Evolutionary conservation across 331 rosid genomes (phyloP).

Genomic region (Saraca asoca): DNA sequence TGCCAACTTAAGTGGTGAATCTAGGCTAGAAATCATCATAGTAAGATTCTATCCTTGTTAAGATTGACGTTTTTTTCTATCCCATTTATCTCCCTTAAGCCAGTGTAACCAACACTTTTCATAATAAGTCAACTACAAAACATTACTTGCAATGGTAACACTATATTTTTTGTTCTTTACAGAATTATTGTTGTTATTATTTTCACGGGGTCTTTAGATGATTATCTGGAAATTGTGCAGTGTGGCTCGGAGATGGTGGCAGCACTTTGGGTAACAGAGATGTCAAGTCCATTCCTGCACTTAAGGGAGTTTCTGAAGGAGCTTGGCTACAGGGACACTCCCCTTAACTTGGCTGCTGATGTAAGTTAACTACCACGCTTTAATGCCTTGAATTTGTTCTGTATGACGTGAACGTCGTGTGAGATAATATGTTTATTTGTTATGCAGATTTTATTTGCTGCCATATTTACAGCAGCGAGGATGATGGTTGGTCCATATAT

Average conservation of each 20-base stretch:
- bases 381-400: not conserved
- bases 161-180: too few relatives aligned
- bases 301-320: constrained; percentile 78
- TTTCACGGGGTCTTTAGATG: too few relatives aligned
- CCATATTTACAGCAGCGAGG: constrained; percentile 71
- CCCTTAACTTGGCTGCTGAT: constrained; percentile 71
- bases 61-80: too few relatives aligned
- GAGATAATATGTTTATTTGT: not conserved
- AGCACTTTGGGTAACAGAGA: constrained; percentile 75
- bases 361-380: constrained; percentile 44
- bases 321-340: constrained; percentile 67
- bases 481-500: constrained; percentile 72
- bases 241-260: constrained; percentile 81
- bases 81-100: too few relatives aligned
- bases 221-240: constrained; percentile 35
- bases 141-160: too few relatives aligned
- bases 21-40: too few relatives aligned
- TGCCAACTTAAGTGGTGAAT: too few relatives aligned
- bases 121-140: too few relatives aligned
- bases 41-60: too few relatives aligned
- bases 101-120: too few relatives aligned
- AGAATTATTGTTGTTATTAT: too few relatives aligned
- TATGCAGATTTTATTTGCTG: constrained; percentile 70
- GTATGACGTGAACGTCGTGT: not conserved
- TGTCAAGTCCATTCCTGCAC: constrained; percentile 91